Percentiles rank a stretch among this genome's conserved stretches.
Conservation (phyloP, 2,329 filamentous ascomycete genomes). For the Beauveria brongniartii region DNA sequence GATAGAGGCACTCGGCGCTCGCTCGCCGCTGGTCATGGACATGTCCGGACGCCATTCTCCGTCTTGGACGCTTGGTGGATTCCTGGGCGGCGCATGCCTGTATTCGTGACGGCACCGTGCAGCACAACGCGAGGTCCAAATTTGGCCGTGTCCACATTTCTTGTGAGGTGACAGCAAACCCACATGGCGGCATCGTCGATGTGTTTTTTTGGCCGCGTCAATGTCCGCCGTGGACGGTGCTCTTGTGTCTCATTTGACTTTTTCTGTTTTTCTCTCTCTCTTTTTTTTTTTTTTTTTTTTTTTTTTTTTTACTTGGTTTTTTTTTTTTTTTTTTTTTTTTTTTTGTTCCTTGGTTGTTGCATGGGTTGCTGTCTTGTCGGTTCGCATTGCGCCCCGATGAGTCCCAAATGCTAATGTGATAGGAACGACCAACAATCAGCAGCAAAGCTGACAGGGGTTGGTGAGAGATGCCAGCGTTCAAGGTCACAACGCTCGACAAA, state of each 20-base stretch:
- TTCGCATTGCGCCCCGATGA: neutral
- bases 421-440: neutral
- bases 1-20: neutral
- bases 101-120: neutral
- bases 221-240: neutral
- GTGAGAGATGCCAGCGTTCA: too few species aligned
- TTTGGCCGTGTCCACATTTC: conserved; percentile 6
- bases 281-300: neutral
- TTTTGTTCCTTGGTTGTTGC: neutral
- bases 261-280: neutral
- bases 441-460: neutral
- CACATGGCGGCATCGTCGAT: conserved; percentile 10
- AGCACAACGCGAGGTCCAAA: neutral
- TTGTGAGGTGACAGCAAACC: neutral
- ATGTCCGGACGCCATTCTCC: conserved; percentile 2
- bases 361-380: neutral
- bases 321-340: neutral
- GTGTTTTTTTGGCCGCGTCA: neutral
- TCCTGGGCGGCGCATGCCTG: neutral
- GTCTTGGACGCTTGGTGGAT: neutral
- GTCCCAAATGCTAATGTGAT: neutral
- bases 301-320: neutral
- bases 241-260: neutral
- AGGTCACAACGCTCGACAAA: too few species aligned
- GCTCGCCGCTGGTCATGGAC: neutral